Percentiles rank a stretch among this genome's conserved stretches.
Conservation (phyloP, 805 yeast genomes). For the Candida railenensis region DNA sequence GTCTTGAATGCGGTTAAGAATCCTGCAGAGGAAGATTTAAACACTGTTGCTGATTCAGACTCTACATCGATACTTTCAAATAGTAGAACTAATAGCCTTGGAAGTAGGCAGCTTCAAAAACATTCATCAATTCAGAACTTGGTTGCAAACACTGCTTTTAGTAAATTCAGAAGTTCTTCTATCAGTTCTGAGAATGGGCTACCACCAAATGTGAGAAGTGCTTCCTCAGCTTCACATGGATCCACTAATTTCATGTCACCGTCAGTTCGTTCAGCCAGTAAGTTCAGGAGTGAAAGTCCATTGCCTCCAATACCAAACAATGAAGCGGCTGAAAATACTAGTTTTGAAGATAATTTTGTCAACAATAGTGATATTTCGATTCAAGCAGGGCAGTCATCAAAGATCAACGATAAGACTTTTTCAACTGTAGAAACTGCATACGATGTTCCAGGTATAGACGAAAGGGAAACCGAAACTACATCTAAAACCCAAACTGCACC, state of each 20-base stretch:
- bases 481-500: no score
- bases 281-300: not conserved
- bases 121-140: constrained; percentile 24
- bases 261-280: not conserved
- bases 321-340: not conserved
- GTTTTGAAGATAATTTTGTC: not conserved
- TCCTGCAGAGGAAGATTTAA: not conserved
- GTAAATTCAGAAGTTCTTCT: constrained; percentile 25
- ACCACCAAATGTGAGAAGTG: not conserved
- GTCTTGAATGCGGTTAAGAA: not conserved
- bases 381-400: no score
- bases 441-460: no score
- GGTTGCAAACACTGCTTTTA: constrained; percentile 37
- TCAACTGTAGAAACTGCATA: no score
- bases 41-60: not conserved
- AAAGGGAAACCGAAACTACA: no score
- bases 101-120: constrained; percentile 9
- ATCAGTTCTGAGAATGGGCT: not conserved
- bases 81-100: constrained; percentile 1
- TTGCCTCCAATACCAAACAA: not conserved
- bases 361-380: not conserved
- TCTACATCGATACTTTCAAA: not conserved
- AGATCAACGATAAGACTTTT: no score
- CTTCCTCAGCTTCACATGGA: not conserved
- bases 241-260: not conserved